These are phyloP conservation scores for Yamadazyma diddensiae DNA, from an alignment of 1,139 yeast genomes.

Conservation along the genomic window DNA sequence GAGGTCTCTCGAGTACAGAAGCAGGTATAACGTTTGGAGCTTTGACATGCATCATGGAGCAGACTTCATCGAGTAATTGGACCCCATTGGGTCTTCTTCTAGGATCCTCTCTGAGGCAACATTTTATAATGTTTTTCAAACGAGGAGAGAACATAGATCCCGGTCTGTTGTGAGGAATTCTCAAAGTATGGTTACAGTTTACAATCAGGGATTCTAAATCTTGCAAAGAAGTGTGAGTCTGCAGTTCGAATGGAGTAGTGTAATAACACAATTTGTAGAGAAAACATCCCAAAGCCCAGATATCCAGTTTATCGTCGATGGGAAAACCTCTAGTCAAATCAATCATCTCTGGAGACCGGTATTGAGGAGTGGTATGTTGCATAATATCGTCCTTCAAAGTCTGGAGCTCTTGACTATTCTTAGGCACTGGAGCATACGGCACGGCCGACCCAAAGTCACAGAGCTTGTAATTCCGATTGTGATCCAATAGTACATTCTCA, in stretches of 20 bases:
- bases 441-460: slow-evolving; percentile 84
- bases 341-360: slow-evolving; percentile 80
- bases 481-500: slow-evolving; percentile 69
- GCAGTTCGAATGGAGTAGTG: slow-evolving; percentile 81
- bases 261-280: slow-evolving; percentile 74
- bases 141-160: slow-evolving; percentile 40
- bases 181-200: slow-evolving; percentile 31
- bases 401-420: slow-evolving; percentile 58
- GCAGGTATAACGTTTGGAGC: slow-evolving; percentile 51
- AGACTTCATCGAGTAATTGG: slow-evolving; percentile 69
- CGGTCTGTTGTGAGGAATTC: slow-evolving; percentile 35
- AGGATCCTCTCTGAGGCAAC: slow-evolving; percentile 68
- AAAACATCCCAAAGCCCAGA: slow-evolving; percentile 83
- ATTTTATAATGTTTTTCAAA: slow-evolving; percentile 56
- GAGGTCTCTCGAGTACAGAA: slow-evolving; percentile 9
- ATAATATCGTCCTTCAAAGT: slow-evolving; percentile 62
- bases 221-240: slow-evolving; percentile 34
- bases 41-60: slow-evolving; percentile 54
- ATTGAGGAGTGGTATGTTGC: slow-evolving; percentile 80
- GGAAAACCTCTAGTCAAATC: slow-evolving; percentile 66
- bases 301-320: slow-evolving; percentile 73
- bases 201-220: slow-evolving; percentile 42
- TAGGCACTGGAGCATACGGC: slow-evolving; percentile 55
- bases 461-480: slow-evolving; percentile 54
- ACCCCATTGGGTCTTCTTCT: slow-evolving; percentile 68